Evolutionary conservation across 352 stramenopile genomes (phyloP), one percentile per base, ranked within the genome.

Genomic region (Globisporangium carolinianum): DNA sequence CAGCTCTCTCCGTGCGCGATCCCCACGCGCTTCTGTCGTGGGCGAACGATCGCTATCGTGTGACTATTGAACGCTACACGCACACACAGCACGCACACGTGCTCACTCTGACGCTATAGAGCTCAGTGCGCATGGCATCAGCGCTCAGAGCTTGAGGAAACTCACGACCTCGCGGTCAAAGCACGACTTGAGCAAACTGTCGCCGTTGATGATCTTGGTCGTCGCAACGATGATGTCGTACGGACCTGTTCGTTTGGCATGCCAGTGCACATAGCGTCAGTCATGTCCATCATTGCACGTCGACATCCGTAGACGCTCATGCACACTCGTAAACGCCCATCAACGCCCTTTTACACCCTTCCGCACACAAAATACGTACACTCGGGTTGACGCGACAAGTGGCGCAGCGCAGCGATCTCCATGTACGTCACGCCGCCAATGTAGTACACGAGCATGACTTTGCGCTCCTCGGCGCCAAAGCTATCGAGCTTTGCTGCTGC

Each of bases 361-460:
- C 24, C 24, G 0, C 24, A 32, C 24, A 32, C 24, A 32, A 46
- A 39, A 8, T 56, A 97, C 65, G 70, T 89, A 90, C 96, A 98
- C 6, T 89, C 83, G 11, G 86, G 77, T 43, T 96, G 81, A 57
- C 87, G 87, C 14, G 90, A 97, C 38, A 99, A 75, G 72, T 97
- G 97, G 36, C 96, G 87, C 45, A 99, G 71, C 15, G 94, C 94
- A 15, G 96, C 94, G 60, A 98, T 97, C 70, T 99, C 96, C 88
- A 98, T 98, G 69, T 91, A 98, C 17, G 95, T 98, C 12, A 99
- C 87, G 36, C 96, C 96, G 46, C 96, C 96, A 14, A 98, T 60
- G 71, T 97, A 98, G 71, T 97, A 97, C 17, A 99, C 90, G 9
- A 98, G 68, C 72, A 98, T 85, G 41, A 97, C 91, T 68, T 98